A percentile compares a stretch with the other conserved stretches of the same genome.
Conservation (phyloP, 2,329 filamentous ascomycete species). For the Colletotrichum sp. region DNA sequence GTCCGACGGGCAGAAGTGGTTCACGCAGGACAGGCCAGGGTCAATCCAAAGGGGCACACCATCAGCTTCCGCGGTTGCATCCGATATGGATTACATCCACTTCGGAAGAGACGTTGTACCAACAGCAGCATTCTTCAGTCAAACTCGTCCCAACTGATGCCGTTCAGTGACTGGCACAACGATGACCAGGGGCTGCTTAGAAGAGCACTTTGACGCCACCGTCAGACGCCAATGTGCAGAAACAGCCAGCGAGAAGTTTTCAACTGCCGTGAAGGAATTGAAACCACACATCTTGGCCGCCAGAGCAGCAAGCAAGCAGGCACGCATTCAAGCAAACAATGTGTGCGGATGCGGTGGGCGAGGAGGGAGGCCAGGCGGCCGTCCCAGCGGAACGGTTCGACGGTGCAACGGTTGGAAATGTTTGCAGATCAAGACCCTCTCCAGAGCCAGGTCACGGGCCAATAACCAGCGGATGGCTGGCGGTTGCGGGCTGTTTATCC, state of each 20-base stretch:
- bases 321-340: background rate
- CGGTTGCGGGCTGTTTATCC: slow-evolving; percentile 6
- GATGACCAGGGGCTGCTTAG: background rate
- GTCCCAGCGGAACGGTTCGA: slow-evolving; percentile 21
- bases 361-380: background rate
- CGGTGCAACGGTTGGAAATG: slow-evolving; percentile 18
- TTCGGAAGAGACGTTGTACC: slow-evolving; percentile 20
- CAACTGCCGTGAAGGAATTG: background rate
- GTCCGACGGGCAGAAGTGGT: background rate
- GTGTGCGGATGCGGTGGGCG: background rate
- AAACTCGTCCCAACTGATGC: background rate
- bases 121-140: slow-evolving; percentile 14
- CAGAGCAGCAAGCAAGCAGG: background rate
- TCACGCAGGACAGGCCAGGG: slow-evolving; percentile 11
- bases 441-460: background rate
- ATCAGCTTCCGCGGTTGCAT: slow-evolving; percentile 18
- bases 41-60: slow-evolving; percentile 16
- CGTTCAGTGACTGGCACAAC: background rate
- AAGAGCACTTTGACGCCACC: background rate
- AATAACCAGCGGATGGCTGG: slow-evolving; percentile 4
- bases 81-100: slow-evolving; percentile 18
- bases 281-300: background rate
- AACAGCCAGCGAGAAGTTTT: background rate
- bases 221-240: background rate
- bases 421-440: slow-evolving; percentile 17